phyloP scores from a whole-genome alignment of 345 rosid genomes.

The Erodium maritimum region DNA sequence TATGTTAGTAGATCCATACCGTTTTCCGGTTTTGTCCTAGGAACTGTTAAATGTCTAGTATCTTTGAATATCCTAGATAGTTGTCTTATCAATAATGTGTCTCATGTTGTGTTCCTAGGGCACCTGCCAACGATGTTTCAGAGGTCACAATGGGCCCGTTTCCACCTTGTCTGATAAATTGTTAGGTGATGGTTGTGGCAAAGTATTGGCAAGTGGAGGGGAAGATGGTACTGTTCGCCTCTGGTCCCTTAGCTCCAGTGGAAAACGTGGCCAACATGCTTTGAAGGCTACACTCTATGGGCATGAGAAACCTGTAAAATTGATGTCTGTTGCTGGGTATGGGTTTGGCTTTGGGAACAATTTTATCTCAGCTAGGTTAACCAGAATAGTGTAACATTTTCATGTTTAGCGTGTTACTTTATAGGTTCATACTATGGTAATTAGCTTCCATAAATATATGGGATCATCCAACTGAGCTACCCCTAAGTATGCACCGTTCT shows the following conservation, averaged over 20 bases:
- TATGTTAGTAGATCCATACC: background rate
- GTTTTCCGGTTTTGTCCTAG: constrained; percentile 1
- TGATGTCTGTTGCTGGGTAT: constrained; percentile 58
- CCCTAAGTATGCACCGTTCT: too few species aligned
- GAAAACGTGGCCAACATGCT: constrained; percentile 47
- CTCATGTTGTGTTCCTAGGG: constrained; percentile 23
- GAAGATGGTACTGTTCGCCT: constrained; percentile 61
- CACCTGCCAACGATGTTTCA: constrained; percentile 39
- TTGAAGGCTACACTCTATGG: constrained; percentile 51
- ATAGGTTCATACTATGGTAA: background rate
- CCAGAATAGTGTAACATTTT: background rate
- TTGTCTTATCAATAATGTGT: background rate
- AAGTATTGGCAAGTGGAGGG: constrained; percentile 57
- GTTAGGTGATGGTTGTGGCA: constrained; percentile 33
- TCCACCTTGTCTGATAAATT: constrained; percentile 46
- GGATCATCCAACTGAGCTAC: too few species aligned
- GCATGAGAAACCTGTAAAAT: constrained; percentile 45
- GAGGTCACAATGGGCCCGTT: constrained; percentile 52
- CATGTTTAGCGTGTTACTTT: constrained; percentile 2
- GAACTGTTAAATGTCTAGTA: background rate
- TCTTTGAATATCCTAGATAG: background rate
- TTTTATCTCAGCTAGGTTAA: constrained; percentile 6
- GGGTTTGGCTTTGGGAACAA: constrained; percentile 9
- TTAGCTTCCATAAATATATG: background rate
- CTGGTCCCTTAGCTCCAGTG: constrained; percentile 52